A percentile compares a stretch with the other conserved stretches of the same genome.
Conservation (phyloP, 108 stramenopile species). For the Fragilaria radians region DNA sequence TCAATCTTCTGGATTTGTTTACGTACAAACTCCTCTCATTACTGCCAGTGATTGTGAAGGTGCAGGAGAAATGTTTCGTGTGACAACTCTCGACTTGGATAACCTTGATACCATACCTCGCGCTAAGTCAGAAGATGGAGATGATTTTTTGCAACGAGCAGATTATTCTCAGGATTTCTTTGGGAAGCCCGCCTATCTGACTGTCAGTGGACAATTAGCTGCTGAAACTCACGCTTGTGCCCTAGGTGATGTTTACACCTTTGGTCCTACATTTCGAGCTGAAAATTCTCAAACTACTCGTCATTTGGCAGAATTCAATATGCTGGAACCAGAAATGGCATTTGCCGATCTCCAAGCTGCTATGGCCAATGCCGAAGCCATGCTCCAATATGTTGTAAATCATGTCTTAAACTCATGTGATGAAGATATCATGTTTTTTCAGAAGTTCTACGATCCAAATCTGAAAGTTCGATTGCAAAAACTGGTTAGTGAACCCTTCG, state of each 20-base stretch:
- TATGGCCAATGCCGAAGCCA: slow-evolving; percentile 97
- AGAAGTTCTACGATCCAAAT: slow-evolving; percentile 89
- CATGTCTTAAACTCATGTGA: slow-evolving; percentile 74
- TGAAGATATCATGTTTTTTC: slow-evolving; percentile 90
- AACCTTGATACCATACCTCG: slow-evolving; percentile 53
- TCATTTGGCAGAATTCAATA: slow-evolving; percentile 95
- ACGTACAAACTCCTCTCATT: slow-evolving; percentile 97
- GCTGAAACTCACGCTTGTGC: slow-evolving; percentile 96
- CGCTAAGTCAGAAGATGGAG: slow-evolving; percentile 37
- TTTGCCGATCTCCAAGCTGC: slow-evolving; percentile 90
- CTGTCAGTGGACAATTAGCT: slow-evolving; percentile 95
- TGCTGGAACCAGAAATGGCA: slow-evolving; percentile 99
- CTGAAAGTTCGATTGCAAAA: slow-evolving; percentile 67
- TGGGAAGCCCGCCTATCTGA: slow-evolving; percentile 90
- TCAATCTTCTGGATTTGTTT: slow-evolving; percentile 84
- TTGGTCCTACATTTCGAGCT: slow-evolving; percentile 99
- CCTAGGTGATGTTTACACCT: slow-evolving; percentile 97
- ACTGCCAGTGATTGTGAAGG: slow-evolving; percentile 99
- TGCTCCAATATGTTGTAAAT: slow-evolving; percentile 84
- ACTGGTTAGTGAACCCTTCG: slow-evolving; percentile 80
- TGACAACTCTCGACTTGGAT: slow-evolving; percentile 85
- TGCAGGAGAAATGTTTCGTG: slow-evolving; percentile 98
- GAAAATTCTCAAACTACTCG: slow-evolving; percentile 98
- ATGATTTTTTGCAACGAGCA: slow-evolving; percentile 30
- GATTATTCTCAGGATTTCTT: slow-evolving; percentile 92